A percentile compares a stretch with the other conserved stretches of the same genome.
These are phyloP conservation scores for Dendrocalamus latiflorus DNA, from an alignment of 202 grass and related monocot genomes.

Conservation along the genomic window DNA sequence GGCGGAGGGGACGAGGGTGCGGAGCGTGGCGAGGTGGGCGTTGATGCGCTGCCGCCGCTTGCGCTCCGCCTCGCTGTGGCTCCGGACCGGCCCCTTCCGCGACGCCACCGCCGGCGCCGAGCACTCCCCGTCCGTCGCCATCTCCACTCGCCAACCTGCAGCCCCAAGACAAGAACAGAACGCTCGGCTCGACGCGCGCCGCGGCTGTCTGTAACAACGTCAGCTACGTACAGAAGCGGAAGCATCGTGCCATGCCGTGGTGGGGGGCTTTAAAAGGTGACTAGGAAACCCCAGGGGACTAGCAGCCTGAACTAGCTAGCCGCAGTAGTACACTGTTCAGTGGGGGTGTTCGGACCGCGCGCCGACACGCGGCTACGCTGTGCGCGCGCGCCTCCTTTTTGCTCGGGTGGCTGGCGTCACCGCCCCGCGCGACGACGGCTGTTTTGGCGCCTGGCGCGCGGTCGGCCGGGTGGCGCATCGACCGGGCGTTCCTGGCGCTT, in stretches of 20 bases:
- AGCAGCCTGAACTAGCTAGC: no score
- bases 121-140: slow-evolving; percentile 33
- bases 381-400: neutral
- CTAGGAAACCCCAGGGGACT: slow-evolving; percentile 19
- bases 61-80: slow-evolving; percentile 92
- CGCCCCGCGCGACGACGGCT: slow-evolving; percentile 29
- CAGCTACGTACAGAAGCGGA: neutral
- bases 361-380: slow-evolving; percentile 15
- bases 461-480: neutral
- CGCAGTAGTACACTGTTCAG: no score
- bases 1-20: slow-evolving; percentile 80
- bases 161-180: neutral
- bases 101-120: neutral
- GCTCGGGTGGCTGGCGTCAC: slow-evolving; percentile 23
- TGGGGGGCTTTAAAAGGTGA: slow-evolving; percentile 18
- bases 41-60: slow-evolving; percentile 95
- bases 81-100: slow-evolving; percentile 45
- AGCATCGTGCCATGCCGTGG: neutral
- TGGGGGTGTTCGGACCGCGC: neutral
- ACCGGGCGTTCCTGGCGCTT: no score
- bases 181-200: neutral
- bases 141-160: neutral
- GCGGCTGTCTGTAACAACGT: neutral
- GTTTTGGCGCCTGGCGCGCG: slow-evolving; percentile 38
- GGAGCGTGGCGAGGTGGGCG: slow-evolving; percentile 89